Evolutionary conservation across 768 basidiomycete species (phyloP).

Genomic region (Cystofilobasidium macerans): DNA sequence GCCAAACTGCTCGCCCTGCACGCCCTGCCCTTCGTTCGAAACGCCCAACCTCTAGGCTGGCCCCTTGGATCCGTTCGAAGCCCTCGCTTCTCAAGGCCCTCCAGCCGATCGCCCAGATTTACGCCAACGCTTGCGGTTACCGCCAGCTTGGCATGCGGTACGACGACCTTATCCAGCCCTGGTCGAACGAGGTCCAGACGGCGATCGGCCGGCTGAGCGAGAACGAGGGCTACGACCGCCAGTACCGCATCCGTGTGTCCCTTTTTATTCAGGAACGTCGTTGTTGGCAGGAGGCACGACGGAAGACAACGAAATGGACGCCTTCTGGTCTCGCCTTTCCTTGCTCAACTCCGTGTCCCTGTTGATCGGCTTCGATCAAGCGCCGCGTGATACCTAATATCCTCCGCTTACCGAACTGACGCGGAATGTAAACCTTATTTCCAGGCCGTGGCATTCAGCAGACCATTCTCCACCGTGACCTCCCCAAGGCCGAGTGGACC

Average conservation of each 20-base stretch:
- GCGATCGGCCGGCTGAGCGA: conserved; percentile 71
- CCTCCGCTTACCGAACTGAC: too few species aligned
- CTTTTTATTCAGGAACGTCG: too few species aligned
- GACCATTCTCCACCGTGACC: conserved; percentile 62
- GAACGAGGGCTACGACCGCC: conserved; percentile 76
- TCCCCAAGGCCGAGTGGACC: conserved; percentile 73
- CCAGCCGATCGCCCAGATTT: neutral
- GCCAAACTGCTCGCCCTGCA: neutral
- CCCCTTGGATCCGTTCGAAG: conserved; percentile 6
- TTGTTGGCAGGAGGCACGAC: too few species aligned
- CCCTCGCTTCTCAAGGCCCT: neutral
- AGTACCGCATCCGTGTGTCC: conserved; percentile 60
- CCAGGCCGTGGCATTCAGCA: conserved; percentile 55
- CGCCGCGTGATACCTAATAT: too few species aligned
- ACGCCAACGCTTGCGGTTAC: conserved; percentile 5
- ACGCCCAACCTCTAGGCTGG: neutral
- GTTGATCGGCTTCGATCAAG: too few species aligned
- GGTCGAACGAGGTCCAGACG: conserved; percentile 34
- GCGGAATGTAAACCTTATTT: too few species aligned
- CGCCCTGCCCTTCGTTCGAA: neutral
- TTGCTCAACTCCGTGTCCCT: too few species aligned
- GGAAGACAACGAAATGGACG: too few species aligned
- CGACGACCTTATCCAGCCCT: conserved; percentile 6
- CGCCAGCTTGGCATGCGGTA: conserved; percentile 2
- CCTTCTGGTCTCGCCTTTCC: too few species aligned